Conservation (phyloP, 495 filamentous ascomycete species). For the Daldinia caldariorum region DNA sequence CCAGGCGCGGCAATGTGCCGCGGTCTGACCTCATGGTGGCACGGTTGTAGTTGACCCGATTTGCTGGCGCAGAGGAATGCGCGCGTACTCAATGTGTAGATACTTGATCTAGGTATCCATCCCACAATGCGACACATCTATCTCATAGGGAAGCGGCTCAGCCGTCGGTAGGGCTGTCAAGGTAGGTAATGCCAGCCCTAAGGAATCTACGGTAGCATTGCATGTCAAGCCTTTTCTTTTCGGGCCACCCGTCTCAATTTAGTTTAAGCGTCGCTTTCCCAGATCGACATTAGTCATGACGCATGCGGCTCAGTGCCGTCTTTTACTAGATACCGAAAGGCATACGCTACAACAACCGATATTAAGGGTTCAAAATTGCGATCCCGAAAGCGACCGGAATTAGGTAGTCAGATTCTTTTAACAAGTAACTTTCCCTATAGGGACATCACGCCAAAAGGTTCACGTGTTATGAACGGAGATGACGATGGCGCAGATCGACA, state of each 20-base stretch:
- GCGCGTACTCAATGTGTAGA: slow-evolving; percentile 25
- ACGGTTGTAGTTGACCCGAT: not conserved
- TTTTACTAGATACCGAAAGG: not conserved
- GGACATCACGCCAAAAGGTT: slow-evolving; percentile 24
- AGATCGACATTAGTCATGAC: slow-evolving; percentile 26
- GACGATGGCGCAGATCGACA: slow-evolving; percentile 30
- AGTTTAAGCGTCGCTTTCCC: slow-evolving; percentile 32
- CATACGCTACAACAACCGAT: slow-evolving; percentile 9
- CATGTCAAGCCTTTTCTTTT: slow-evolving; percentile 22
- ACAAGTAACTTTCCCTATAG: slow-evolving; percentile 21
- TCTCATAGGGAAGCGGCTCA: slow-evolving; percentile 26
- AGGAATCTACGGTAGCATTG: slow-evolving; percentile 30
- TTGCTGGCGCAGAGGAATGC: slow-evolving; percentile 24
- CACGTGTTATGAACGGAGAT: slow-evolving; percentile 20
- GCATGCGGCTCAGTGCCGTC: slow-evolving; percentile 22
- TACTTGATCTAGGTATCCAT: slow-evolving; percentile 27
- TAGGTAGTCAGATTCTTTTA: slow-evolving; percentile 19
- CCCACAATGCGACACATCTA: slow-evolving; percentile 24
- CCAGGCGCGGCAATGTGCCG: slow-evolving; percentile 6
- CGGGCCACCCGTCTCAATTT: slow-evolving; percentile 20
- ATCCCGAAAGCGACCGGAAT: slow-evolving; percentile 9
- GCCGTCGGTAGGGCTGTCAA: not conserved
- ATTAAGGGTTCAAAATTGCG: slow-evolving; percentile 27
- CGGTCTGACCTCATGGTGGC: not conserved
- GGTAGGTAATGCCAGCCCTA: slow-evolving; percentile 37